Conservation (phyloP, 2,329 filamentous ascomycete genomes). For the Chaetomiaceae sp. region DNA sequence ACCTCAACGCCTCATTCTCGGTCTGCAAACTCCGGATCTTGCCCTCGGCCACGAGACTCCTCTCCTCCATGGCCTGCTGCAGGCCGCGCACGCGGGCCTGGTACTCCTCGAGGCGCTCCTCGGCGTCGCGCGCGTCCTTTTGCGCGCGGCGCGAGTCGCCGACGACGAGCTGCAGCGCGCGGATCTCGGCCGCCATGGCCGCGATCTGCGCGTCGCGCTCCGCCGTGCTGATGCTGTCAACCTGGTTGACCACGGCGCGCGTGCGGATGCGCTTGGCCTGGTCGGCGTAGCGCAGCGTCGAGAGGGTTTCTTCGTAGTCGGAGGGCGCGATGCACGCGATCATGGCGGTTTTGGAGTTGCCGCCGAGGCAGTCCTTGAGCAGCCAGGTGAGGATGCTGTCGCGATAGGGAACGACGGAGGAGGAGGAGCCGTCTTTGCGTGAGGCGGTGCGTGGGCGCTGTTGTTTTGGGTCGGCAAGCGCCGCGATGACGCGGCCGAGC, state of each 20-base stretch:
- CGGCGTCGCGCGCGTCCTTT: constrained; percentile 69
- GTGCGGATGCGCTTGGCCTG: constrained; percentile 97
- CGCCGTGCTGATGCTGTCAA: constrained; percentile 69
- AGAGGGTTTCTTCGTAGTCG: constrained; percentile 96
- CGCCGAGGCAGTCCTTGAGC: constrained; percentile 89
- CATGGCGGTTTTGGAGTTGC: constrained; percentile 98
- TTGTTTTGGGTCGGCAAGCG: constrained; percentile 66
- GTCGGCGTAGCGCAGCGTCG: constrained; percentile 92
- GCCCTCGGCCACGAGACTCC: constrained; percentile 79
- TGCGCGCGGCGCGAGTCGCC: constrained; percentile 61
- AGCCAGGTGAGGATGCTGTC: constrained; percentile 83
- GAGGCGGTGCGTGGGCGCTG: constrained; percentile 36
- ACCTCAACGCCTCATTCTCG: constrained; percentile 80
- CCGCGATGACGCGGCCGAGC: constrained; percentile 89
- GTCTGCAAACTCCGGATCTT: constrained; percentile 88
- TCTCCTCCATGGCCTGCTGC: constrained; percentile 95
- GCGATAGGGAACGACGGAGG: constrained; percentile 72
- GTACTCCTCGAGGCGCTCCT: constrained; percentile 87
- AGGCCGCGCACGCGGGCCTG: constrained; percentile 83
- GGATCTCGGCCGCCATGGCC: constrained; percentile 94
- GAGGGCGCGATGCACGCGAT: constrained; percentile 94
- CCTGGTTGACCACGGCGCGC: constrained; percentile 85
- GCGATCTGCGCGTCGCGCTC: constrained; percentile 91
- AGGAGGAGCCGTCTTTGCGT: constrained; percentile 36
- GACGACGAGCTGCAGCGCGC: constrained; percentile 70